These are phyloP conservation scores for Dactylellina parvicollis DNA, from an alignment of 2,329 filamentous ascomycete species.

Conservation along the genomic window DNA sequence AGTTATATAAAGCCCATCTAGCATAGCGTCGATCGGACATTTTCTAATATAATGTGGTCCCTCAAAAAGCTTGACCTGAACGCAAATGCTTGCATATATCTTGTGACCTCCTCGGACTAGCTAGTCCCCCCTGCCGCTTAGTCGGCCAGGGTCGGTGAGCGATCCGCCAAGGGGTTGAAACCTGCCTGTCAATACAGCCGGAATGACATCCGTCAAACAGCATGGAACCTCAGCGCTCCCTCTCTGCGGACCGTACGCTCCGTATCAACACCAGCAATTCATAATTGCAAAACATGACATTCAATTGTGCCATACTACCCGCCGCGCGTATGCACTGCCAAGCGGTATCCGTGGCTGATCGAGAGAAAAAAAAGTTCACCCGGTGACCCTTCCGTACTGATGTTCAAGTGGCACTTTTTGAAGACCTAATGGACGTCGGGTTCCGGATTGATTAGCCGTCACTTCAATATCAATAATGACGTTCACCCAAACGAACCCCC, in stretches of 20 bases:
- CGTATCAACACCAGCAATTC: slow-evolving; percentile 27
- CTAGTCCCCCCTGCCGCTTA: slow-evolving; percentile 10
- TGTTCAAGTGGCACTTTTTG: not conserved
- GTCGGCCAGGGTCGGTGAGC: slow-evolving; percentile 14
- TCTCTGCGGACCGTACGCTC: slow-evolving; percentile 47
- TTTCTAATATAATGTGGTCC: slow-evolving; percentile 12
- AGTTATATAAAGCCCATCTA: slow-evolving; percentile 33
- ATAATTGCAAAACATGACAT: slow-evolving; percentile 39
- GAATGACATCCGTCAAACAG: slow-evolving; percentile 54
- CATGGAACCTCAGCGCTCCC: slow-evolving; percentile 19
- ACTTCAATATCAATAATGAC: slow-evolving; percentile 23
- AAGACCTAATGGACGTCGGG: slow-evolving; percentile 22
- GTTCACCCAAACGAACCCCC: not conserved
- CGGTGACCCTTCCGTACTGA: slow-evolving; percentile 14
- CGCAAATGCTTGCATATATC: no score
- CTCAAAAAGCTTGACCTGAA: slow-evolving; percentile 43
- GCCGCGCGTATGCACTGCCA: slow-evolving; percentile 10
- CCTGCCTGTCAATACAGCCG: slow-evolving; percentile 30
- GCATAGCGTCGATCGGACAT: slow-evolving; percentile 42
- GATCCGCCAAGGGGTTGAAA: slow-evolving; percentile 54
- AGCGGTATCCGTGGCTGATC: no score
- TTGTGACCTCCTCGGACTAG: slow-evolving; percentile 40
- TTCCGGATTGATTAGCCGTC: slow-evolving; percentile 53
- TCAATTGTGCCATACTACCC: slow-evolving; percentile 19
- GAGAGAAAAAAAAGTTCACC: not conserved